These are phyloP conservation scores for Geotrichum citri-aurantii DNA, from an alignment of 1,139 yeast genomes.

Conservation along the genomic window DNA sequence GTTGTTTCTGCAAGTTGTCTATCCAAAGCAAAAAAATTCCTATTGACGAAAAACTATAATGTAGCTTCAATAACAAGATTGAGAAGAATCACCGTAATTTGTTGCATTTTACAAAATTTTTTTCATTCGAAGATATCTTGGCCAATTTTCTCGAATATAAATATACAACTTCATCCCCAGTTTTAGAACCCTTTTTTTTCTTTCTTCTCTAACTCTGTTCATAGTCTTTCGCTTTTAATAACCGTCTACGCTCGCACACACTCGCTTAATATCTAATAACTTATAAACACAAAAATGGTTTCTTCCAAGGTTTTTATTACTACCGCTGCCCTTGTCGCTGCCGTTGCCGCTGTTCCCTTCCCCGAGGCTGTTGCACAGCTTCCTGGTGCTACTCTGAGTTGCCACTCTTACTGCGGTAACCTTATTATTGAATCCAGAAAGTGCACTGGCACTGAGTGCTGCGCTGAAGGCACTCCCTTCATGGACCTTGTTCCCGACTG, in stretches of 20 bases:
- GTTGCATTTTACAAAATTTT: not conserved
- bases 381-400: constrained; percentile 12
- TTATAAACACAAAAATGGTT: constrained; percentile 2
- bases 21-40: no score
- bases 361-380: constrained; percentile 13
- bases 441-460: constrained; percentile 9
- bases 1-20: not conserved
- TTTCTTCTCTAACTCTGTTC: not conserved
- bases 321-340: constrained; percentile 3
- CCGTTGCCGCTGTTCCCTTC: constrained; percentile 7
- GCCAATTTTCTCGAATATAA: not conserved
- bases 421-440: constrained; percentile 7
- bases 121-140: not conserved
- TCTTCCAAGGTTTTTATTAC: constrained; percentile 1
- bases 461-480: not conserved
- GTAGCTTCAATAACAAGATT: no score
- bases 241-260: not conserved
- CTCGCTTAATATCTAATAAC: not conserved
- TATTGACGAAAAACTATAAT: no score
- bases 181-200: not conserved
- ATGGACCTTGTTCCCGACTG: not conserved
- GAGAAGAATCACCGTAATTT: no score
- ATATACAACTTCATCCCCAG: not conserved
- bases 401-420: constrained; percentile 13
- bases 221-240: not conserved